Conservation (phyloP, 441 rosid genomes). For the Corymbia citriodora region DNA sequence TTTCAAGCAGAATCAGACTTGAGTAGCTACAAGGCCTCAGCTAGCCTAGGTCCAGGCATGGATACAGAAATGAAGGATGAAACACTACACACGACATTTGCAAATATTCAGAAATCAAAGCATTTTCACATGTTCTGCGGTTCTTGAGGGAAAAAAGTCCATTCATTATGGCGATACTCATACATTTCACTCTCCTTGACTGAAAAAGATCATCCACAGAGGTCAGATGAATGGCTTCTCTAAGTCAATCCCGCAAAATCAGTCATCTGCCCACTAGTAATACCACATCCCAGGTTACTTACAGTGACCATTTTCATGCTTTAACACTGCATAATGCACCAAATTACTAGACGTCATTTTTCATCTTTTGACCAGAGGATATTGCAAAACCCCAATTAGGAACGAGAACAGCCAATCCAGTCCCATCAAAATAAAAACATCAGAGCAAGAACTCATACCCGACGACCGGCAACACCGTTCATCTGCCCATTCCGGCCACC, state of each 20-base stretch:
- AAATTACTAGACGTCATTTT: background rate
- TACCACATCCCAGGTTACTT: background rate
- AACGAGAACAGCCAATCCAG: background rate
- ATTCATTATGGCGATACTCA: background rate
- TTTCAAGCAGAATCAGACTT: background rate
- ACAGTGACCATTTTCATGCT: background rate
- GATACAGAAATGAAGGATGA: background rate
- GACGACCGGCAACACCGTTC: constrained; percentile 14
- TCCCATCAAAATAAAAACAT: background rate
- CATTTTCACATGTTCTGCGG: background rate
- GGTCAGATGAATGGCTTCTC: background rate
- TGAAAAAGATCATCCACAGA: background rate
- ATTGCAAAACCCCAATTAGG: background rate
- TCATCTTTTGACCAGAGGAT: background rate
- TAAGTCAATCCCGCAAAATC: background rate
- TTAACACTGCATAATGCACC: background rate
- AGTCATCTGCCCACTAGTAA: background rate
- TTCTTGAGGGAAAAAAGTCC: background rate
- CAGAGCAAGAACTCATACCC: constrained; percentile 30
- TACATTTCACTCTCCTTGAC: background rate
- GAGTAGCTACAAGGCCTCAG: background rate
- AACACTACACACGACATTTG: background rate
- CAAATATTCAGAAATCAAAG: background rate
- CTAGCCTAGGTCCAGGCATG: background rate
- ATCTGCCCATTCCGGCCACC: constrained; percentile 5